phyloP scores from a whole-genome alignment of 2,329 filamentous ascomycete species.

The Aureobasidium vineae region DNA sequence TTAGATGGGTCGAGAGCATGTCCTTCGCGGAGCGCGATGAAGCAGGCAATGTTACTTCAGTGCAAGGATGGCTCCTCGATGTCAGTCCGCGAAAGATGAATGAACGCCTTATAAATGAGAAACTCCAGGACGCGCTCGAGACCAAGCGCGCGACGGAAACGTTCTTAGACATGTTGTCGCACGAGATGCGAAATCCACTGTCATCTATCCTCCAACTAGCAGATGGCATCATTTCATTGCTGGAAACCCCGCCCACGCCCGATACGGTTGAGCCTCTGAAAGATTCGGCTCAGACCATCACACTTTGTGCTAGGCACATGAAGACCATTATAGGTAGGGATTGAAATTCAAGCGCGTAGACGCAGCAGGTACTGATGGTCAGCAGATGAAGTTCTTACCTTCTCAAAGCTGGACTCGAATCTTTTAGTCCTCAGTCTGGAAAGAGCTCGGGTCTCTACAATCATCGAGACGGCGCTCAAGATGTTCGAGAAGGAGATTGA shows the following conservation, averaged over 20 bases:
- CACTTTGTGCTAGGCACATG: conserved; percentile 36
- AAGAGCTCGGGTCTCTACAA: conserved; percentile 38
- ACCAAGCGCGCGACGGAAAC: conserved; percentile 37
- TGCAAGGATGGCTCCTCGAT: conserved; percentile 15
- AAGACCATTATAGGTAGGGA: conserved; percentile 41
- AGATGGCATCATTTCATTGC: conserved; percentile 42
- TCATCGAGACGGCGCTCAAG: conserved; percentile 39
- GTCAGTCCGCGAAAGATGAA: conserved; percentile 8
- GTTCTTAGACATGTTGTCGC: conserved; percentile 39
- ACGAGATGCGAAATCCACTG: conserved; percentile 48
- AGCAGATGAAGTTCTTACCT: conserved; percentile 41
- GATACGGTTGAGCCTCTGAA: conserved; percentile 24
- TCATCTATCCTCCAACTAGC: conserved; percentile 44
- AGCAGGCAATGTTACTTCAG: background rate
- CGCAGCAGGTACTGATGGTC: background rate
- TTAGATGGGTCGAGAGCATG: background rate
- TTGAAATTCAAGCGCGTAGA: background rate
- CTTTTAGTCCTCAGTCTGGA: conserved; percentile 43
- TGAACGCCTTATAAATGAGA: conserved; percentile 29
- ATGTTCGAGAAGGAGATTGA: conserved; percentile 44
- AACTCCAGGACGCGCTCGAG: conserved; percentile 40
- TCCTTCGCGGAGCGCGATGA: background rate
- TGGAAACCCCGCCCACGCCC: conserved; percentile 26
- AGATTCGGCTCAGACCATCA: conserved; percentile 35
- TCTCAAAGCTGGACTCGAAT: conserved; percentile 40